phyloP scores from a whole-genome alignment of 148 eudicot genomes.

The Amaranthus palmeri region DNA sequence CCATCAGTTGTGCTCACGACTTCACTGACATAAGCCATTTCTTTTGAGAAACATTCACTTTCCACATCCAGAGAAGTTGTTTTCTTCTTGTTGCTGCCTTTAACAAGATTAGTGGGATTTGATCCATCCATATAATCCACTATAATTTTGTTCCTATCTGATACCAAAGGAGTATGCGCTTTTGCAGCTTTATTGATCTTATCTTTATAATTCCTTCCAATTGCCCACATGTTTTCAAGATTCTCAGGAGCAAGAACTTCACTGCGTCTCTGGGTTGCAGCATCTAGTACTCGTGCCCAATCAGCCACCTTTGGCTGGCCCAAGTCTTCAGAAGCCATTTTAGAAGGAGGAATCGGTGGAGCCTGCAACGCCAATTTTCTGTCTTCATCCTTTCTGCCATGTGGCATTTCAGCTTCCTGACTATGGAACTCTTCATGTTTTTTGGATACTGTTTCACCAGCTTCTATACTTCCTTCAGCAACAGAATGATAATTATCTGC shows the following conservation, averaged over 20 bases:
- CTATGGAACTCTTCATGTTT: conserved; percentile 25
- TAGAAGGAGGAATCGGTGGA: conserved; percentile 36
- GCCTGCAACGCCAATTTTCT: conserved; percentile 27
- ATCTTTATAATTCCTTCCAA: conserved; percentile 81
- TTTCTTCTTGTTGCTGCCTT: conserved; percentile 23
- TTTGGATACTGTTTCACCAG: conserved; percentile 26
- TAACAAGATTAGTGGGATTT: conserved; percentile 24
- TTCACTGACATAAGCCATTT: conserved; percentile 24
- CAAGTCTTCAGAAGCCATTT: conserved; percentile 33
- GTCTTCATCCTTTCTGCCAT: conserved; percentile 24
- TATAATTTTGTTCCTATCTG: conserved; percentile 28
- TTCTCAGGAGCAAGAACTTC: conserved; percentile 97
- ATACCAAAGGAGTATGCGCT: conserved; percentile 31
- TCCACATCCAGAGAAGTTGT: conserved; percentile 26
- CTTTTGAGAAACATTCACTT: conserved; percentile 24
- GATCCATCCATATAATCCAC: conserved; percentile 32
- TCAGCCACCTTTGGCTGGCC: conserved; percentile 58
- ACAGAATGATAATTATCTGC: conserved; percentile 31
- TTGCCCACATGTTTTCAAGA: conserved; percentile 97
- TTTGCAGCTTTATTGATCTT: conserved; percentile 48
- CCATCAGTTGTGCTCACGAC: conserved; percentile 27
- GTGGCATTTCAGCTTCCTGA: conserved; percentile 31
- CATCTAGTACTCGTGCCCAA: conserved; percentile 85
- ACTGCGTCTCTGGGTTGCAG: conserved; percentile 90
- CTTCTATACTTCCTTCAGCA: conserved; percentile 28